Conservation (phyloP, 257 asterid species). For the Handroanthus guayacan region DNA sequence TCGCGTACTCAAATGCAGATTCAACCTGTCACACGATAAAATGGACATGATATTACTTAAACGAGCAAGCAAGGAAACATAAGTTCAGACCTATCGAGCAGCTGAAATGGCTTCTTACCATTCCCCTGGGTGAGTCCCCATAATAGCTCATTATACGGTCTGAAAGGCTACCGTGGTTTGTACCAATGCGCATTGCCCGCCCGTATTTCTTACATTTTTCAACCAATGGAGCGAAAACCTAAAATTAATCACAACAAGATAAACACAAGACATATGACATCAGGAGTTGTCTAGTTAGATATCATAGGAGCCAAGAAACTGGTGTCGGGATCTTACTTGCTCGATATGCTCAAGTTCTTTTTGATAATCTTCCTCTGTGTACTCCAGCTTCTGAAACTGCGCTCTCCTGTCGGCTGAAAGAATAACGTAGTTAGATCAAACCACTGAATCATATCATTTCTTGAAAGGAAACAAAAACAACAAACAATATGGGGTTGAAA, state of each 20-base stretch:
- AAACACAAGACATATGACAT: conserved; percentile 41
- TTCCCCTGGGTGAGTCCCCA: conserved; percentile 87
- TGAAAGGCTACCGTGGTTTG: conserved; percentile 11
- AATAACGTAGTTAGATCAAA: conserved; percentile 19
- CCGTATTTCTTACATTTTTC: conserved; percentile 78
- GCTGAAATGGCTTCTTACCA: conserved; percentile 55
- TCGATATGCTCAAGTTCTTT: conserved; percentile 77
- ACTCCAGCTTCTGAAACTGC: conserved; percentile 71
- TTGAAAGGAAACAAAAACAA: background rate
- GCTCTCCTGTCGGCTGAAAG: conserved; percentile 77
- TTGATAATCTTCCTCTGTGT: conserved; percentile 76
- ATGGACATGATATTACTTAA: conserved; percentile 14
- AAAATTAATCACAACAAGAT: background rate
- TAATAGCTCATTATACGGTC: conserved; percentile 6
- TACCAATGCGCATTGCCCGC: conserved; percentile 79
- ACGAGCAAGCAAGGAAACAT: too few relatives aligned
- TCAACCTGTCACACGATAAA: conserved; percentile 58
- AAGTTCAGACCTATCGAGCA: conserved; percentile 30
- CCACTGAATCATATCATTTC: background rate
- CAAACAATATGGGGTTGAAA: background rate
- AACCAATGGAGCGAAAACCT: conserved; percentile 69
- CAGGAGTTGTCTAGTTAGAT: conserved; percentile 11
- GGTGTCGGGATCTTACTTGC: conserved; percentile 42
- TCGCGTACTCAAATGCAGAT: conserved; percentile 81
- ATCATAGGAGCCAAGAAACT: background rate